Evolutionary conservation across 2,329 filamentous ascomycete genomes (phyloP).

Genomic region (Monosporascus ibericus): DNA sequence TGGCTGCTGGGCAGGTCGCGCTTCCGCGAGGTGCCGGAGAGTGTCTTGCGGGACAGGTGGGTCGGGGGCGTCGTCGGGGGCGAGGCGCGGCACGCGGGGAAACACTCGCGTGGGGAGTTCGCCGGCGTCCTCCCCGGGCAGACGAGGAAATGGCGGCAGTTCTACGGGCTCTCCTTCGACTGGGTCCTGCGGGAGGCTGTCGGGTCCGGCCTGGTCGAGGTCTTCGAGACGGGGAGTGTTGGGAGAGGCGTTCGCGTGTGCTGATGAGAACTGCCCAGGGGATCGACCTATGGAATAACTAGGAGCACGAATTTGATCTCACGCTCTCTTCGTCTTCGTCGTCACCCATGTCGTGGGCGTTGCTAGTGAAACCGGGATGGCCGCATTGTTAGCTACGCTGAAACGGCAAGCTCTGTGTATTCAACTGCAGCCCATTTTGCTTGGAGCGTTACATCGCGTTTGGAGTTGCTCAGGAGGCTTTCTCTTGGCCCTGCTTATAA

Average conservation of each 20-base stretch:
- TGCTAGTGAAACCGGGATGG: no score
- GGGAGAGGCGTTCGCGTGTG: slow-evolving; percentile 55
- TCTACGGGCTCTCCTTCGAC: slow-evolving; percentile 63
- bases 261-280: slow-evolving; percentile 10
- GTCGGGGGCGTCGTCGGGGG: slow-evolving; percentile 55
- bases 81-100: slow-evolving; percentile 37
- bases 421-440: no score
- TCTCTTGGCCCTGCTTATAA: no score
- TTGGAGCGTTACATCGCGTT: no score
- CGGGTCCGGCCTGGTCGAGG: slow-evolving; percentile 62
- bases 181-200: slow-evolving; percentile 68
- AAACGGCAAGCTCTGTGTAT: no score
- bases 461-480: no score
- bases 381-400: no score
- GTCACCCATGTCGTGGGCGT: no score
- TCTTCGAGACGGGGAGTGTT: slow-evolving; percentile 71
- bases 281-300: background rate
- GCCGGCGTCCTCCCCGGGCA: slow-evolving; percentile 51
- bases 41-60: slow-evolving; percentile 60
- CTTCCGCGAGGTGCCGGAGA: slow-evolving; percentile 58
- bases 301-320: background rate
- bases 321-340: no score
- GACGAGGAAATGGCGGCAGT: slow-evolving; percentile 65
- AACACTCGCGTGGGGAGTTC: slow-evolving; percentile 49
- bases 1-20: slow-evolving; percentile 52